phyloP scores from a whole-genome alignment of 1,284 basidiomycete genomes.

The Fomitopsis palustris region DNA sequence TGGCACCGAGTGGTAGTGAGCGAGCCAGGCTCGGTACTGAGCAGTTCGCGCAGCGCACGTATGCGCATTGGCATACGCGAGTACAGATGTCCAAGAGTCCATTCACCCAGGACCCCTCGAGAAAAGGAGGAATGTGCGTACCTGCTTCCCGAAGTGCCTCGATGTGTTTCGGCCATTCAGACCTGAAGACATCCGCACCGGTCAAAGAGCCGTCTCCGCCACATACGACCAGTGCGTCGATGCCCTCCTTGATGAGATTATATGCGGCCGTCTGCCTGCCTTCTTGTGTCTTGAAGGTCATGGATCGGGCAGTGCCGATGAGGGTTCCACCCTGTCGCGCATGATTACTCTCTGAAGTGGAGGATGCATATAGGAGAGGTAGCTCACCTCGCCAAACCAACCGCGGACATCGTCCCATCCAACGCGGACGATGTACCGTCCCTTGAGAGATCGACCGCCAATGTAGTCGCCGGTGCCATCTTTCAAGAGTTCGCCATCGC shows the following conservation, averaged over 20 bases:
- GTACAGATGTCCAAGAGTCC: not conserved
- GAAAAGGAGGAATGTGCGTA: conserved; percentile 15
- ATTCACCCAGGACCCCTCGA: not conserved
- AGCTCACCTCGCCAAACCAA: conserved; percentile 83
- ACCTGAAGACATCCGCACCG: conserved; percentile 90
- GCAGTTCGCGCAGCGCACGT: not conserved
- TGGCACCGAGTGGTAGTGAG: not conserved
- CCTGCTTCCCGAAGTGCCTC: conserved; percentile 64
- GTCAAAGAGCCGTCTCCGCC: conserved; percentile 97
- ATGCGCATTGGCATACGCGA: not conserved
- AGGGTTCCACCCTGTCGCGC: conserved; percentile 82
- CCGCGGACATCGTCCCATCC: conserved; percentile 98
- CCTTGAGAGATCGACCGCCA: conserved; percentile 73
- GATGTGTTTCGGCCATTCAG: conserved; percentile 90
- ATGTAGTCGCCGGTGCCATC: conserved; percentile 87
- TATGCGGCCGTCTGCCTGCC: conserved; percentile 85
- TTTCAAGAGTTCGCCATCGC: conserved; percentile 85
- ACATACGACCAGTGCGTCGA: conserved; percentile 95
- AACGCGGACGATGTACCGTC: conserved; percentile 92
- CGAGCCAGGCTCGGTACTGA: not conserved
- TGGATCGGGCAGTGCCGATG: conserved; percentile 93
- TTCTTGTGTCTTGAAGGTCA: conserved; percentile 82
- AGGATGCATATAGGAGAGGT: conserved; percentile 5
- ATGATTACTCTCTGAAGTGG: not conserved
- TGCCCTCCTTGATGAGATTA: conserved; percentile 94